Base-by-base conservation (phyloP, 768 basidiomycete genomes). In the Krasilnikovozyma curviuscula region DNA sequence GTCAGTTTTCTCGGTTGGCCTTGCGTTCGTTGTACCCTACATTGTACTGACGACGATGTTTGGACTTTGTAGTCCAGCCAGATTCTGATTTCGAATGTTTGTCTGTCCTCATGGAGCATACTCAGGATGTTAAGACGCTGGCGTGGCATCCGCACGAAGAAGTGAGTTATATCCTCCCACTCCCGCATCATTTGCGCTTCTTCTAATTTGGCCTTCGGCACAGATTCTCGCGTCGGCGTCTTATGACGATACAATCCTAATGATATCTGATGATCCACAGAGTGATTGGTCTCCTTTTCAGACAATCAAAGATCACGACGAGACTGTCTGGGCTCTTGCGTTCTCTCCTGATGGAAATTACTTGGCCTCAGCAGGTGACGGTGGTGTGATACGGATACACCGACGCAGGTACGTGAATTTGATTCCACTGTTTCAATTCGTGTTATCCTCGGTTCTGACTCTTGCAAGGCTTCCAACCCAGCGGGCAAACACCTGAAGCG, bases 141-240 rank as follows among this genome's bases (percentile, higher is more conserved):
- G 74, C 81, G 12, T 98, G 88, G 88, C 86, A 97, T 67, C 91
- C 93, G 7, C 73, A 68, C 5, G 88, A 95, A 68, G 89, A 97
- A 77, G 85, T 85, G 59, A 55, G 67, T 58, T 21, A 42, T 41
- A 40, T 44, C n/a, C n/a, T n/a, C n/a, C n/a, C n/a, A n/a, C n/a
- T n/a, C n/a, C n/a, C n/a, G n/a, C n/a, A n/a, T n/a, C n/a, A n/a
- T n/a, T n/a, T 28, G 25, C 13, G 25, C 44, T 46, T 13, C 24
- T 18, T 18, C 25, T 24, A 31, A 25, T 46, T 50, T 5, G 32
- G 29, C 28, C 16, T 8, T 5, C 19, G 8, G 4, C 4, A 10
- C 65, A 91, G 83, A 84, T 95, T 53, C 77, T 98, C 46, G 91
- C 91, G 24, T 95, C 91, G 2, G 83, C 77, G 3, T 95, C 91